Evolutionary conservation across 2,329 filamentous ascomycete species (phyloP).

Genomic region (Trichoderma gracile): DNA sequence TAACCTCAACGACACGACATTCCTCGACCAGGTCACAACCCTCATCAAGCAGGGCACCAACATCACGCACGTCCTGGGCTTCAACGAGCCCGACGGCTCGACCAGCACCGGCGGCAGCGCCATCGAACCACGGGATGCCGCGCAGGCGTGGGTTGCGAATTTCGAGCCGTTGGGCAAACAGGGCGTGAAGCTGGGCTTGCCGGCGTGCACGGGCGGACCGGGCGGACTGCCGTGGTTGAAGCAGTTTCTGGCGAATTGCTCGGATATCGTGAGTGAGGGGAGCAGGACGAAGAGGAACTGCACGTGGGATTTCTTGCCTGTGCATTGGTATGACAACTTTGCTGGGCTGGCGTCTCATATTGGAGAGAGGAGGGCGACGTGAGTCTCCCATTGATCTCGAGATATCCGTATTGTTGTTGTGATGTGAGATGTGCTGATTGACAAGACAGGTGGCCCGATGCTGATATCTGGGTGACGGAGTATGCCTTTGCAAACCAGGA

Average conservation of each 20-base stretch:
- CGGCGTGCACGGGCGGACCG: conserved; percentile 65
- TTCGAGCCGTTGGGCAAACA: conserved; percentile 67
- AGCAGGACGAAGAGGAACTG: conserved; percentile 49
- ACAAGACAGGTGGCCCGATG: conserved; percentile 55
- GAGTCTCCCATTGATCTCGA: conserved; percentile 26
- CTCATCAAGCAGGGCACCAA: conserved; percentile 56
- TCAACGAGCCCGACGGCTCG: conserved; percentile 75
- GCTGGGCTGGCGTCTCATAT: conserved; percentile 67
- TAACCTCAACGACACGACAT: conserved; percentile 55
- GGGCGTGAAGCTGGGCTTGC: conserved; percentile 69
- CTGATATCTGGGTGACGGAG: conserved; percentile 76
- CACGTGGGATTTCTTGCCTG: conserved; percentile 62
- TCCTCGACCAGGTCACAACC: conserved; percentile 58
- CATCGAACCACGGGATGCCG: conserved; percentile 61
- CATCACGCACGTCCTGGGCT: conserved; percentile 68
- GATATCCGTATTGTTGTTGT: neutral
- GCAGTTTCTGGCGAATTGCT: conserved; percentile 65
- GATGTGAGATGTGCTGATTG: conserved; percentile 3
- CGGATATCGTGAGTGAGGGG: conserved; percentile 53
- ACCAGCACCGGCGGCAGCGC: conserved; percentile 60
- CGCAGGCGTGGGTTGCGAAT: conserved; percentile 68
- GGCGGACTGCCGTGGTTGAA: conserved; percentile 66
- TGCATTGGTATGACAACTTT: conserved; percentile 71
- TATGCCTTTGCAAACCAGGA: conserved; percentile 63
- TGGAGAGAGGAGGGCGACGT: conserved; percentile 49